These are phyloP conservation scores for Prunus yedoensis DNA, from an alignment of 331 rosid species.

Conservation along the genomic window DNA sequence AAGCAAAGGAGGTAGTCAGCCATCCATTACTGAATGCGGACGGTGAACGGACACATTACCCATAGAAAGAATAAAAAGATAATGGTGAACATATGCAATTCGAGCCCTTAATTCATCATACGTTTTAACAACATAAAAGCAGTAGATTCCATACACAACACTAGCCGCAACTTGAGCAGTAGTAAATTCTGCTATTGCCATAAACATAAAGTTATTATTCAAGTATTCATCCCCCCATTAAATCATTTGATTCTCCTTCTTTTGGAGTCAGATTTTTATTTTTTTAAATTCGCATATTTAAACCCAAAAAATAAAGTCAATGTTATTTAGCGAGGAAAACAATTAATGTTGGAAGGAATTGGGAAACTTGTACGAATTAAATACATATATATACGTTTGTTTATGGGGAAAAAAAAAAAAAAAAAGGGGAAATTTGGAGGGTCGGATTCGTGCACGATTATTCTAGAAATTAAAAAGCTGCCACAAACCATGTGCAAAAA, in stretches of 20 bases:
- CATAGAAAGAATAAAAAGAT: neutral
- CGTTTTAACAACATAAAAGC: too few species aligned
- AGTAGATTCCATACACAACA: too few species aligned
- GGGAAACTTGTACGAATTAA: neutral
- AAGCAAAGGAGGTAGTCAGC: neutral
- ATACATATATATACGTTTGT: neutral
- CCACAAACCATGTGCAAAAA: too few species aligned
- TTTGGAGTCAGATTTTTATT: too few species aligned
- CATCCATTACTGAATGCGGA: neutral
- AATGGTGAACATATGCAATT: neutral
- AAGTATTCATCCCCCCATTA: too few species aligned
- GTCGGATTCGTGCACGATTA: neutral
- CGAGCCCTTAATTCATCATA: fast-evolving
- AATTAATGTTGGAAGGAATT: neutral
- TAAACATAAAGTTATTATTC: too few species aligned
- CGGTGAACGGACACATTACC: neutral
- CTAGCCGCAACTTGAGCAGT: too few species aligned
- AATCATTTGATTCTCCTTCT: too few species aligned
- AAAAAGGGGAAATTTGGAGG: neutral
- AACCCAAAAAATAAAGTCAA: neutral
- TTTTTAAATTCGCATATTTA: too few species aligned
- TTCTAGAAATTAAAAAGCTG: too few species aligned
- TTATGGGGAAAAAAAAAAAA: neutral
- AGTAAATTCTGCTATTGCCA: too few species aligned
- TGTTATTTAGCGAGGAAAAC: neutral